Percentiles rank a stretch among this genome's conserved stretches.
phyloP scores from a whole-genome alignment of 108 stramenopile genomes.

The Nitzschia inconspicua region DNA sequence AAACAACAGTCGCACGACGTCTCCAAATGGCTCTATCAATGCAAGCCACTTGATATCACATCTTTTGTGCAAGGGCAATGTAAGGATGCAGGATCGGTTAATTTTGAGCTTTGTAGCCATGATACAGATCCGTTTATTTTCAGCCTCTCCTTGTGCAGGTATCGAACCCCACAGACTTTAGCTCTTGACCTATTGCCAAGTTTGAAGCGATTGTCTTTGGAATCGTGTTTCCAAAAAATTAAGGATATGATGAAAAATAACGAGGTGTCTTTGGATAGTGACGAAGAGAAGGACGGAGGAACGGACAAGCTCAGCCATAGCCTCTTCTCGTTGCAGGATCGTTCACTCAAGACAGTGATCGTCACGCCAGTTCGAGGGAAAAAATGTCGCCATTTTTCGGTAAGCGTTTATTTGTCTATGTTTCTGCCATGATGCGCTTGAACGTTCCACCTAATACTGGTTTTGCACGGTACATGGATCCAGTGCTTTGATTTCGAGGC shows the following conservation, averaged over 20 bases:
- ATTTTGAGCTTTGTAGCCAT: constrained; percentile 37
- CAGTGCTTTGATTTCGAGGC: constrained; percentile 69
- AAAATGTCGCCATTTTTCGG: constrained; percentile 46
- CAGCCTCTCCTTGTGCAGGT: constrained; percentile 49
- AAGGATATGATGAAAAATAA: constrained; percentile 28
- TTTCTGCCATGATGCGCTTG: neutral
- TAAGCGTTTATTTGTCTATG: neutral
- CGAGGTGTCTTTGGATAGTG: constrained; percentile 36
- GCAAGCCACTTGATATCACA: constrained; percentile 39
- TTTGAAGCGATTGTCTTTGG: constrained; percentile 1
- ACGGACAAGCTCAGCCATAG: constrained; percentile 17
- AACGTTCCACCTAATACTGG: neutral
- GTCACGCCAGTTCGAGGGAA: constrained; percentile 61
- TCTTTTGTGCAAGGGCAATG: constrained; percentile 15
- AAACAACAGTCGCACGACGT: constrained; percentile 63
- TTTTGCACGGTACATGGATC: too few species aligned
- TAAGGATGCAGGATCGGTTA: constrained; percentile 21
- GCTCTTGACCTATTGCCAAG: constrained; percentile 8
- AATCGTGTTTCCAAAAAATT: constrained; percentile 21
- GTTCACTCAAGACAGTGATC: constrained; percentile 33
- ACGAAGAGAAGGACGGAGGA: constrained; percentile 12
- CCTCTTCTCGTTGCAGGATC: constrained; percentile 53
- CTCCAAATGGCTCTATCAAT: constrained; percentile 55
- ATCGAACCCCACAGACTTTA: constrained; percentile 37
- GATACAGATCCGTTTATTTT: constrained; percentile 53